These are phyloP conservation scores for Aureobasidium pullulans DNA, from an alignment of 2,329 filamentous ascomycete species.

Conservation along the genomic window DNA sequence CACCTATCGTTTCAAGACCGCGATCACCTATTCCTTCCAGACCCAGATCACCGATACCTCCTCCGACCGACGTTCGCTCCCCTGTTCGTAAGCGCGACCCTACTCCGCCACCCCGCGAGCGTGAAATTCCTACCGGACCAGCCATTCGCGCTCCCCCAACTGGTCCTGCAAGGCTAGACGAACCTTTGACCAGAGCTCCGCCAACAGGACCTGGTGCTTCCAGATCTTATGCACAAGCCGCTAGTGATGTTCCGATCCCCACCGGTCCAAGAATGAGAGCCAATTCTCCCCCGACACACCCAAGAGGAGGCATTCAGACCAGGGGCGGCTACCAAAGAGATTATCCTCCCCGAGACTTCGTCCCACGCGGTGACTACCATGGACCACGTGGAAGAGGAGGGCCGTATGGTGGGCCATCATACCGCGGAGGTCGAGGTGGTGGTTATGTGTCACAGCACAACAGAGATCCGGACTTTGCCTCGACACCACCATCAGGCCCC, in stretches of 20 bases:
- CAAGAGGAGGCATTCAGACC: not conserved
- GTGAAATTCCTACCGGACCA: slow-evolving; percentile 23
- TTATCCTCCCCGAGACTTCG: slow-evolving; percentile 9
- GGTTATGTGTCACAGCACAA: slow-evolving; percentile 16
- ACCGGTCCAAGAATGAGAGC: slow-evolving; percentile 11
- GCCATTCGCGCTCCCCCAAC: slow-evolving; percentile 24
- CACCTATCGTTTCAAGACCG: not conserved
- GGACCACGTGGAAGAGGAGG: slow-evolving; percentile 19
- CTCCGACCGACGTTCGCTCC: slow-evolving; percentile 18
- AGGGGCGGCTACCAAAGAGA: slow-evolving; percentile 10
- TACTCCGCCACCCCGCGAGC: slow-evolving; percentile 19
- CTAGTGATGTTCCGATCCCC: slow-evolving; percentile 3
- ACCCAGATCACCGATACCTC: not conserved
- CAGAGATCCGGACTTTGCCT: slow-evolving; percentile 11
- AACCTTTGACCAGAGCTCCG: slow-evolving; percentile 16
- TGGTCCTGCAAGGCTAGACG: slow-evolving; percentile 20
- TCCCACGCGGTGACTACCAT: slow-evolving; percentile 13
- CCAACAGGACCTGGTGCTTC: slow-evolving; percentile 14
- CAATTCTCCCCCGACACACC: slow-evolving; percentile 12
- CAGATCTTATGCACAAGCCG: slow-evolving; percentile 1
- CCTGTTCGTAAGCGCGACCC: slow-evolving; percentile 32
- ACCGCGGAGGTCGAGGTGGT: slow-evolving; percentile 26
- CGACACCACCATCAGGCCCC: slow-evolving; percentile 26
- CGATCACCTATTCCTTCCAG: slow-evolving; percentile 5
- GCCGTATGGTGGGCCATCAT: slow-evolving; percentile 18